Evolutionary conservation across 1,284 basidiomycete species (phyloP).

Genomic region (Ceratobasidium sp.): DNA sequence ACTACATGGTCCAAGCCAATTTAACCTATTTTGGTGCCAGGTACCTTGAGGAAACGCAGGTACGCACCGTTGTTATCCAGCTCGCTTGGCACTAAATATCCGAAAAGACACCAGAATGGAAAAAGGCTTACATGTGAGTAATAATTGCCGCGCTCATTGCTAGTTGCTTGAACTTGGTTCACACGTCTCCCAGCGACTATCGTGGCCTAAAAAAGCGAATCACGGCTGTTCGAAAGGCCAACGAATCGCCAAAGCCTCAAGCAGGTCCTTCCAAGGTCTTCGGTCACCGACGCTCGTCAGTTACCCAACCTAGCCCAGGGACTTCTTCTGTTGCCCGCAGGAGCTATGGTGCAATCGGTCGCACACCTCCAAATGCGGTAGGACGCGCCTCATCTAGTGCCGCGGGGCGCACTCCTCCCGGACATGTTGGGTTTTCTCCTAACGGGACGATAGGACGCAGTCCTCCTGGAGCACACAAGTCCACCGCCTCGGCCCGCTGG

Average conservation of each 20-base stretch:
- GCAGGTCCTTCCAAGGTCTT: not conserved
- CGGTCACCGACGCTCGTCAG: constrained; percentile 8
- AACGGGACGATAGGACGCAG: constrained; percentile 9
- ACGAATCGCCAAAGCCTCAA: constrained; percentile 17
- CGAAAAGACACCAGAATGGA: constrained; percentile 81
- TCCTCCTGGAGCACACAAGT: not conserved
- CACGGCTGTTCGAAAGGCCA: constrained; percentile 65
- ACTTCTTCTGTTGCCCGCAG: not conserved
- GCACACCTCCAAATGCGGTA: constrained; percentile 34
- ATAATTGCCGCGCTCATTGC: not conserved
- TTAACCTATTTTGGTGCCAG: constrained; percentile 53
- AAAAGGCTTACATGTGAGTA: constrained; percentile 81
- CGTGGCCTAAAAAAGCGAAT: constrained; percentile 78
- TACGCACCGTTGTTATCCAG: constrained; percentile 53
- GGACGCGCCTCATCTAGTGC: constrained; percentile 9
- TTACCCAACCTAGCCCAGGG: constrained; percentile 25
- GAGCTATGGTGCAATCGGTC: constrained; percentile 37
- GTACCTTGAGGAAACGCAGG: constrained; percentile 79
- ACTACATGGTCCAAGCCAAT: not conserved
- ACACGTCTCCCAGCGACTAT: constrained; percentile 69
- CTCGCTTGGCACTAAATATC: constrained; percentile 25
- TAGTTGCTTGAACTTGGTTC: constrained; percentile 18
- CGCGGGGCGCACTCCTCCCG: constrained; percentile 21
- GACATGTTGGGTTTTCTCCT: constrained; percentile 7
- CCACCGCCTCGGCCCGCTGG: not conserved